Evolutionary conservation across 306 rosid species (phyloP), one percentile per base, ranked within the genome.

Genomic region (Cercis canadensis): DNA sequence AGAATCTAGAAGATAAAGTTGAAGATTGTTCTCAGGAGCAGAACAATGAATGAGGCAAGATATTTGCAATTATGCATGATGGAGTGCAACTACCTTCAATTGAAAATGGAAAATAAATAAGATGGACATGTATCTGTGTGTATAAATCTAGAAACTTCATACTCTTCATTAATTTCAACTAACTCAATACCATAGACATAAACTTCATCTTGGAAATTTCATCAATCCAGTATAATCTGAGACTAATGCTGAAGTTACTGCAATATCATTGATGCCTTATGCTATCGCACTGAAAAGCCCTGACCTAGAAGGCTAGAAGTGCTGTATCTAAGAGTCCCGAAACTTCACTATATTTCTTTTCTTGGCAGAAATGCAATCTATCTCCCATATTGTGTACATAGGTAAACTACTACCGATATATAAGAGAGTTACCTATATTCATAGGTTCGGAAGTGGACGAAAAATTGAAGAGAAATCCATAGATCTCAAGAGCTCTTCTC

Each of bases 401-500:
- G 57, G 36, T 55, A 71, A 43, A 62, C 57, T 34, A 39, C 61
- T 47, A 69, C 40, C 29, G 8, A 59, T 45, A 3, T 24, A 57
- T 24, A 60, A 69, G 53, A 57, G 36, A 40, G 73, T 77, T 78
- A 90, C 98, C 73, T 76, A 65, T 46, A 74, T 51, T 57, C 45
- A 50, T 34, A 71, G 70, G 64, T 33, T 77, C 90, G 5, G 19
- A 53, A 49, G 59, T 75, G 62, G 84, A 63, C 45, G 87, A 87
- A 81, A 83, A 80, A 21, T 76, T 75, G 67, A 69, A 88, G 75
- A 78, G 80, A 75, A 82, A 94, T 61, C 97, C 98, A 41, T 87
- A 90, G 58, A 40, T 76, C 69, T 87, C 90, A 76, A 94, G 89
- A 74, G 98, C 97, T 68, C 68, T 74, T 82, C 87, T 80, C 62